A percentile compares a stretch with the other conserved stretches of the same genome.
Conservation (phyloP, 306 rosid species). For the Acacia acuminata region DNA sequence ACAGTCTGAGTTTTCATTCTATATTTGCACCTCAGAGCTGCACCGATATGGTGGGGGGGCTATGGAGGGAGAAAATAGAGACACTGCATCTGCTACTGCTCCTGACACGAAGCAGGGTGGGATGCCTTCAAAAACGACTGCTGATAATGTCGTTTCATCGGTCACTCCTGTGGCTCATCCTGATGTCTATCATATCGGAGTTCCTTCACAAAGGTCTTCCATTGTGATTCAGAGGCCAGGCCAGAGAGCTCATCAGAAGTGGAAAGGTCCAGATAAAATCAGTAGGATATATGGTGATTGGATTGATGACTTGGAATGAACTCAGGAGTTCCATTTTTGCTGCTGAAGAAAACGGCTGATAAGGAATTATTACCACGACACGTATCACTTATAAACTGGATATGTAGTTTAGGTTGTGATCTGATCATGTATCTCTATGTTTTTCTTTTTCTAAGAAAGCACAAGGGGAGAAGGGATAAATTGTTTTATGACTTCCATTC, state of each 20-base stretch:
- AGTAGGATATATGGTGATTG: conserved; percentile 98
- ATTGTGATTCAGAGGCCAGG: conserved; percentile 82
- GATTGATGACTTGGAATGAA: conserved; percentile 89
- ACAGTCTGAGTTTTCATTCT: conserved; percentile 16
- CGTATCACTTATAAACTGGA: conserved; percentile 30
- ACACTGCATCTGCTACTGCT: conserved; percentile 48
- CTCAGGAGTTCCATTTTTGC: conserved; percentile 15
- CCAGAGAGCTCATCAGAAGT: conserved; percentile 87
- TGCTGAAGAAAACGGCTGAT: conserved; percentile 28
- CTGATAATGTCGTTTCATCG: conserved; percentile 67
- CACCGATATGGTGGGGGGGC: conserved; percentile 93
- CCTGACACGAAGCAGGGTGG: conserved; percentile 75
- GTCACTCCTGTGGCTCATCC: conserved; percentile 69
- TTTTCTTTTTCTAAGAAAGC: neutral
- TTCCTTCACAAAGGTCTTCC: conserved; percentile 80
- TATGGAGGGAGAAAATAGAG: conserved; percentile 80
- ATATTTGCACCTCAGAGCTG: conserved; percentile 58
- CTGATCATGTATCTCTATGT: conserved; percentile 35
- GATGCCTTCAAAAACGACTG: conserved; percentile 51
- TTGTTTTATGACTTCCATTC: conserved; percentile 37
- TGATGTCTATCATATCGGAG: conserved; percentile 77
- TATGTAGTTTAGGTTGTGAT: conserved; percentile 27
- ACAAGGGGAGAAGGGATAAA: neutral
- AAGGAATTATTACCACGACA: conserved; percentile 13
- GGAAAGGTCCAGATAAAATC: conserved; percentile 99